phyloP scores from a whole-genome alignment of 139 green algal species.

The Medakamo hakoo region DNA sequence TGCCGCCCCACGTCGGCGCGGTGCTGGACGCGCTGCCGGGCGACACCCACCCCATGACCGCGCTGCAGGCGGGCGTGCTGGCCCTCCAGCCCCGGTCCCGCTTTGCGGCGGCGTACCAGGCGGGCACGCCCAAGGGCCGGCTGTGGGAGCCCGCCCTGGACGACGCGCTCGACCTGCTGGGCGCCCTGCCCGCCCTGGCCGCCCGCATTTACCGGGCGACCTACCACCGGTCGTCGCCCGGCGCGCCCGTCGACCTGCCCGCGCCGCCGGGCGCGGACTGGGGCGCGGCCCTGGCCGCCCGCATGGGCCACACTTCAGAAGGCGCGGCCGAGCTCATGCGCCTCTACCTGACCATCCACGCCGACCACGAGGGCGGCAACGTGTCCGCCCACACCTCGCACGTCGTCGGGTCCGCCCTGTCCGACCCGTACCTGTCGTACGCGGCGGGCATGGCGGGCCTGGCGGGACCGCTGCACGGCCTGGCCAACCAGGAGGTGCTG shows the following conservation, averaged over 20 bases:
- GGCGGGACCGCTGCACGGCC: slow-evolving; percentile 87
- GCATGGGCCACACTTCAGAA: slow-evolving; percentile 70
- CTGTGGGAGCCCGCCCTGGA: slow-evolving; percentile 77
- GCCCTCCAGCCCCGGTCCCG: slow-evolving; percentile 65
- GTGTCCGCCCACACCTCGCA: slow-evolving; percentile 88
- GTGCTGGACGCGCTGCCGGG: slow-evolving; percentile 59
- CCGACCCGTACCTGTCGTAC: slow-evolving; percentile 92
- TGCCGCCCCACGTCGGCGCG: slow-evolving; percentile 46
- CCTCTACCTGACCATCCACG: slow-evolving; percentile 96
- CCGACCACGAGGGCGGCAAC: slow-evolving; percentile 85
- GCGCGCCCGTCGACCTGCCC: no score
- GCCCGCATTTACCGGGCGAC: slow-evolving; percentile 70
- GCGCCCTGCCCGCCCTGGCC: slow-evolving; percentile 76
- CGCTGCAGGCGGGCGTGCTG: slow-evolving; percentile 59
- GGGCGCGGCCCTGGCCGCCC: slow-evolving; percentile 82
- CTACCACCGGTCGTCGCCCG: slow-evolving; percentile 39
- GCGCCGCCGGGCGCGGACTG: slow-evolving; percentile 71
- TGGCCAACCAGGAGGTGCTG: slow-evolving; percentile 97
- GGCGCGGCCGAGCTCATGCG: slow-evolving; percentile 80
- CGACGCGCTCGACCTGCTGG: slow-evolving; percentile 87
- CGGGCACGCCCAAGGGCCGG: slow-evolving; percentile 67
- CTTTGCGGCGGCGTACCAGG: slow-evolving; percentile 70
- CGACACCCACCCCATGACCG: slow-evolving; percentile 85
- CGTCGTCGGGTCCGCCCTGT: slow-evolving; percentile 83
- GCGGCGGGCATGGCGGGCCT: slow-evolving; percentile 86